These are phyloP conservation scores for Mycena albidolilacea DNA, from an alignment of 768 basidiomycete genomes.

Conservation along the genomic window DNA sequence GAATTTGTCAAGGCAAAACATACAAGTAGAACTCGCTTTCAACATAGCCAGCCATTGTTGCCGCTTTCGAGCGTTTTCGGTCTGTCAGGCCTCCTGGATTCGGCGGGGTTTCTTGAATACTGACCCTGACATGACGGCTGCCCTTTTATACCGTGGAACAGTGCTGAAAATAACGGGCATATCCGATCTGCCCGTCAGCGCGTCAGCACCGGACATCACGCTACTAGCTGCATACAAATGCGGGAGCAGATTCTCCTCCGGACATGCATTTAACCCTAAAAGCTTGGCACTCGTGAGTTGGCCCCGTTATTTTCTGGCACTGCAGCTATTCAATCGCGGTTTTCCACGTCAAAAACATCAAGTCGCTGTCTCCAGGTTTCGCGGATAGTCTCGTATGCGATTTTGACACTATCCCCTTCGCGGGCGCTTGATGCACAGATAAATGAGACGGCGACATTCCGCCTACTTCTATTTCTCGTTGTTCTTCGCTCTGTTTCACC, in stretches of 20 bases:
- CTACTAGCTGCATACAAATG: not conserved
- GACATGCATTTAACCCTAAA: not conserved
- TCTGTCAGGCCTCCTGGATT: not conserved
- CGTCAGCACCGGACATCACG: not conserved
- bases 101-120: not conserved
- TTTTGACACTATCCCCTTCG: not conserved
- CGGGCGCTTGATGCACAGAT: slow-evolving; percentile 1
- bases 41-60: not conserved
- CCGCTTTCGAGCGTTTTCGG: not conserved
- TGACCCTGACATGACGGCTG: not conserved
- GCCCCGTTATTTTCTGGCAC: not conserved
- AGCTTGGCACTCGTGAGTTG: not conserved
- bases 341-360: not conserved
- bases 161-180: not conserved
- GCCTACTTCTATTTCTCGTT: not conserved
- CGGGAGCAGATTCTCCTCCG: not conserved
- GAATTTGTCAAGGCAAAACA: not conserved
- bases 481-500: not conserved
- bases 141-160: not conserved
- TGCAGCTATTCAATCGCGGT: not conserved
- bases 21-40: not conserved
- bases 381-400: not conserved
- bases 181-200: not conserved
- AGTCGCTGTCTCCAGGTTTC: not conserved
- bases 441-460: slow-evolving; percentile 2